phyloP scores from a whole-genome alignment of 768 basidiomycete species.

The Auriculariales sp. region DNA sequence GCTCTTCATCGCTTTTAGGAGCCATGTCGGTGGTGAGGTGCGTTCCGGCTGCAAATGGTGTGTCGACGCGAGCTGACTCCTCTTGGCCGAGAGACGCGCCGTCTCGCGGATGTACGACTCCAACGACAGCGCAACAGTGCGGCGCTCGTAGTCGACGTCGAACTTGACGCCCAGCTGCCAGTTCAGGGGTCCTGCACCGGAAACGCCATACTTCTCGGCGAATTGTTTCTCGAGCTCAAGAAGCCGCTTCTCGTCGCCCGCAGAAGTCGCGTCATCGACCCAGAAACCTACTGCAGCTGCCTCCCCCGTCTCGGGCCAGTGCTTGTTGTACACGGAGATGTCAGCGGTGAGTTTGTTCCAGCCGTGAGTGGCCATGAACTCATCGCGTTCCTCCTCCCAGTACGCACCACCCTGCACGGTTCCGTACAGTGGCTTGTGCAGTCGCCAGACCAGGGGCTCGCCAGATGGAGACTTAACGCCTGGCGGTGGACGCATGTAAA shows the following conservation, averaged over 20 bases:
- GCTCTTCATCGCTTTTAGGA: neutral
- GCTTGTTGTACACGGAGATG: slow-evolving; percentile 1
- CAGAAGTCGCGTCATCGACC: neutral
- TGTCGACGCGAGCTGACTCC: neutral
- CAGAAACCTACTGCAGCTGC: neutral
- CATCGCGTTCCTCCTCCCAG: slow-evolving; percentile 22
- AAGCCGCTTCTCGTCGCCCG: neutral
- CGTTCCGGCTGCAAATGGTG: neutral
- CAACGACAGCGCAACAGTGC: neutral
- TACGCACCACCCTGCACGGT: slow-evolving; percentile 20
- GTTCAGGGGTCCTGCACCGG: neutral
- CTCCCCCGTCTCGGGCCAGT: neutral
- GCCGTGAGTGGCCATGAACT: slow-evolving; percentile 2
- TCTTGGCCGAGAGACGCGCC: neutral
- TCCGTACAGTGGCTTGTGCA: slow-evolving; percentile 19
- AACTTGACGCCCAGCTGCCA: slow-evolving; percentile 1
- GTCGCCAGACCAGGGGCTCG: slow-evolving; percentile 7
- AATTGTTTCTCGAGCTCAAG: neutral
- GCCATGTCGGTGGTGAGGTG: neutral
- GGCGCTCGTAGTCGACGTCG: neutral
- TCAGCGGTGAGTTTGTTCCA: neutral
- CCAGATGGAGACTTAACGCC: slow-evolving; percentile 12
- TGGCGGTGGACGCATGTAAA: slow-evolving; percentile 21
- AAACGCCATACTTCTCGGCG: neutral
- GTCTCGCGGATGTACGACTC: neutral